Evolutionary conservation across 2,329 filamentous ascomycete species (phyloP).

Genomic region (Cercospora zeae-maydis): DNA sequence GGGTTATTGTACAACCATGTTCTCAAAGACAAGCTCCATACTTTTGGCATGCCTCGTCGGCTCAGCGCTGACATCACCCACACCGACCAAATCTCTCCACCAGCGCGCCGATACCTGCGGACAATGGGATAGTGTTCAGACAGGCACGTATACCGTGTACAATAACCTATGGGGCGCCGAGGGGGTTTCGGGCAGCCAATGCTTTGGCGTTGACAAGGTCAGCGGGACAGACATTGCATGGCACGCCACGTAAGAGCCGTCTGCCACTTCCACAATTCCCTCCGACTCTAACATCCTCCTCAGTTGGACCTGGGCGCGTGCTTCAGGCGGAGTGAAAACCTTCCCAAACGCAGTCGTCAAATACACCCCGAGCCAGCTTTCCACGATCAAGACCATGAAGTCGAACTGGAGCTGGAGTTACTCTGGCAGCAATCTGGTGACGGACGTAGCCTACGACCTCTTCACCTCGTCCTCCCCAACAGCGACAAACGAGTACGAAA

Average conservation of each 20-base stretch:
- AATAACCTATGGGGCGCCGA: constrained; percentile 25
- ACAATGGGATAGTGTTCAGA: constrained; percentile 9
- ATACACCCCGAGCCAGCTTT: constrained; percentile 34
- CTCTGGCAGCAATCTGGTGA: constrained; percentile 48
- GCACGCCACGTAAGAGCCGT: constrained; percentile 19
- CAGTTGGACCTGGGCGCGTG: constrained; percentile 26
- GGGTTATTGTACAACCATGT: neutral
- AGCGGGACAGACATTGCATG: constrained; percentile 20
- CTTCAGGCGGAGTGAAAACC: constrained; percentile 39
- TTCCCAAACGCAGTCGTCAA: constrained; percentile 43
- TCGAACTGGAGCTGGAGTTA: constrained; percentile 50
- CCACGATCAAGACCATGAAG: constrained; percentile 41
- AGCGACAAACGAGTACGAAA: constrained; percentile 52
- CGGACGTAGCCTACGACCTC: constrained; percentile 61
- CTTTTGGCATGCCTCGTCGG: neutral
- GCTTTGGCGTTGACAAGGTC: constrained; percentile 22
- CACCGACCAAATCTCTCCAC: constrained; percentile 6
- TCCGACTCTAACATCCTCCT: neutral
- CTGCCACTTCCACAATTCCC: neutral
- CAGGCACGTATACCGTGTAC: constrained; percentile 21
- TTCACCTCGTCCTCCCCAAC: constrained; percentile 53
- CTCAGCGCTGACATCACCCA: neutral
- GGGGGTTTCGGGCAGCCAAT: constrained; percentile 21
- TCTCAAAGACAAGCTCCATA: neutral
- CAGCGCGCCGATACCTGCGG: constrained; percentile 10